Evolutionary conservation across 495 filamentous ascomycete species (phyloP).

Genomic region (Penicillium antarcticum): DNA sequence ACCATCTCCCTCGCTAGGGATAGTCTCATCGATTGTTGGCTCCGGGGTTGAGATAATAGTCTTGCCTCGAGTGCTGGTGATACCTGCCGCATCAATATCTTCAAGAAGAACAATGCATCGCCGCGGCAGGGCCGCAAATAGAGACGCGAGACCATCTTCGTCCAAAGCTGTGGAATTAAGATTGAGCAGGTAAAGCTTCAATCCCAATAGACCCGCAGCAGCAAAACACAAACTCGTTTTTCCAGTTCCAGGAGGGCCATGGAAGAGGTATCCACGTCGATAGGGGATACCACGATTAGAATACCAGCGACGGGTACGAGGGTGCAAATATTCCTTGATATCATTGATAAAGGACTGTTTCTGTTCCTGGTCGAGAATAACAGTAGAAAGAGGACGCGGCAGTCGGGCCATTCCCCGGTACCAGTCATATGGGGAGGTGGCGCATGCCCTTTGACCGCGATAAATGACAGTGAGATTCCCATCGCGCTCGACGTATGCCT

Average conservation of each 20-base stretch:
- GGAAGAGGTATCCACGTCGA: constrained; percentile 44
- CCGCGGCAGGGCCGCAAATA: constrained; percentile 59
- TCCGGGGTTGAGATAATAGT: not conserved
- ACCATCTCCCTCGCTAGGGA: not conserved
- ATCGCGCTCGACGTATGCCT: constrained; percentile 55
- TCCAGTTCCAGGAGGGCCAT: constrained; percentile 48
- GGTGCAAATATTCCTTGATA: constrained; percentile 85
- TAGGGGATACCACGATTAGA: constrained; percentile 61
- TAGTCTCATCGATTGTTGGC: not conserved
- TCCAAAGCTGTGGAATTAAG: constrained; percentile 38
- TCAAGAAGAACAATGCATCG: constrained; percentile 48
- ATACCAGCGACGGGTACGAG: constrained; percentile 72
- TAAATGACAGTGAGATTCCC: constrained; percentile 64
- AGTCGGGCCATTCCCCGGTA: constrained; percentile 63
- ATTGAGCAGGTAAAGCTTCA: constrained; percentile 47
- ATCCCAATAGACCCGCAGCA: constrained; percentile 38
- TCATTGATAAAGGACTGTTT: constrained; percentile 73
- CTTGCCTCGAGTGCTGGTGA: constrained; percentile 51
- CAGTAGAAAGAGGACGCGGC: constrained; percentile 75
- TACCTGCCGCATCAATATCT: constrained; percentile 47
- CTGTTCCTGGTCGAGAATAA: constrained; percentile 71
- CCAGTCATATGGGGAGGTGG: constrained; percentile 51
- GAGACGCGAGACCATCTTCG: constrained; percentile 65
- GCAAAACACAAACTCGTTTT: constrained; percentile 52
- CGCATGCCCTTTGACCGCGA: constrained; percentile 39